A percentile compares a stretch with the other conserved stretches of the same genome.
phyloP scores from a whole-genome alignment of 805 yeast genomes.

The Kuraishia floccosa region DNA sequence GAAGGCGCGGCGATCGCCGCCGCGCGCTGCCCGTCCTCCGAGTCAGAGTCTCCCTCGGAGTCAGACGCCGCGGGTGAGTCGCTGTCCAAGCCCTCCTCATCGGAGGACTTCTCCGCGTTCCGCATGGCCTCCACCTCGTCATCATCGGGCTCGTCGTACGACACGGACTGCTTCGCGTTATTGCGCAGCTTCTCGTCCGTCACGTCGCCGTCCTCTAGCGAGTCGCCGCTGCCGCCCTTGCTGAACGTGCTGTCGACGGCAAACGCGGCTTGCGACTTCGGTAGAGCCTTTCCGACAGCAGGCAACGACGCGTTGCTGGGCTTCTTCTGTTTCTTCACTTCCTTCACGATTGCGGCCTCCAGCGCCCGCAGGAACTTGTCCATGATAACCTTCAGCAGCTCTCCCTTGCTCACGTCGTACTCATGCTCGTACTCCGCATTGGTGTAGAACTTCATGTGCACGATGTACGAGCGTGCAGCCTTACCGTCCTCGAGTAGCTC shows the following conservation, averaged over 20 bases:
- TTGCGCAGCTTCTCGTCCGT: conserved; percentile 50
- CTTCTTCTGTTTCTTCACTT: conserved; percentile 71
- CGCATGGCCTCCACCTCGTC: conserved; percentile 88
- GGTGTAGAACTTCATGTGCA: conserved; percentile 67
- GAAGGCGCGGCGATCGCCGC: conserved; percentile 10
- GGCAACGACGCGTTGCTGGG: conserved; percentile 37
- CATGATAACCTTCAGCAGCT: conserved; percentile 61
- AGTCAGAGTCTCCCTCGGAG: conserved; percentile 29
- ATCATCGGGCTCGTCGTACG: conserved; percentile 92
- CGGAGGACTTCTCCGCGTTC: conserved; percentile 68
- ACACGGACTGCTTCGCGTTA: conserved; percentile 75
- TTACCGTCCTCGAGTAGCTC: conserved; percentile 39
- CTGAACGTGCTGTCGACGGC: too few relatives aligned
- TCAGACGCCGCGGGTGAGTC: conserved; percentile 29
- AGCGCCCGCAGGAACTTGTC: conserved; percentile 55
- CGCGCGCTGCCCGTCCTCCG: conserved; percentile 18
- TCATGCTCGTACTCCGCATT: conserved; percentile 70
- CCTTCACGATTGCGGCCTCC: conserved; percentile 67
- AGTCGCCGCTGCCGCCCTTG: too few relatives aligned
- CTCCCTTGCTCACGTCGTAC: conserved; percentile 77
- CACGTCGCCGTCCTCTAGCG: conserved; percentile 40
- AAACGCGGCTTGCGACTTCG: conserved; percentile 37
- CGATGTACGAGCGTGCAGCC: conserved; percentile 58
- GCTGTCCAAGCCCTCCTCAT: conserved; percentile 42
- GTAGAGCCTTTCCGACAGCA: conserved; percentile 61